Evolutionary conservation across 1,284 basidiomycete species (phyloP).

Genomic region (Ceratorhiza oryzae-sativae): DNA sequence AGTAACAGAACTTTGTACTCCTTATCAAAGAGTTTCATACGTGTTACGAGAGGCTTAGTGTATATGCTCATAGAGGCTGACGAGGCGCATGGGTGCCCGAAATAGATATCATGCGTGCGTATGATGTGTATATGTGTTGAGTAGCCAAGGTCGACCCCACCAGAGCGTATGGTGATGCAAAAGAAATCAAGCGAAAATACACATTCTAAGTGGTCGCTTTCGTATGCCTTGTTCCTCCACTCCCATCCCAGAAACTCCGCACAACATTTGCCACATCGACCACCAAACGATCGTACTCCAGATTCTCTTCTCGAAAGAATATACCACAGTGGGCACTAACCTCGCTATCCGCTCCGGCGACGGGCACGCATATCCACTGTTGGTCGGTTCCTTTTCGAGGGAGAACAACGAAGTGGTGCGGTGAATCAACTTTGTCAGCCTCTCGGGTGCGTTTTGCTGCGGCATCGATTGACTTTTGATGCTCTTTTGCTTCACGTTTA

Average conservation of each 20-base stretch:
- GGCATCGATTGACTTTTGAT: conserved; percentile 31
- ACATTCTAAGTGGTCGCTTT: conserved; percentile 3
- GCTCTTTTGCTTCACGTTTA: conserved; percentile 37
- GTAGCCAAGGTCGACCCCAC: not conserved
- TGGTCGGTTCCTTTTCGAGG: conserved; percentile 46
- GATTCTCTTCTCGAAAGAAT: conserved; percentile 60
- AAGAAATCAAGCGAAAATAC: not conserved
- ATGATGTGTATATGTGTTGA: not conserved
- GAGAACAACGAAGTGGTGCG: conserved; percentile 60
- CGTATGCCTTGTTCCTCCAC: conserved; percentile 21
- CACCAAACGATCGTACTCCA: conserved; percentile 59
- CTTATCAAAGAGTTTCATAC: not conserved
- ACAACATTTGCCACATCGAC: conserved; percentile 56
- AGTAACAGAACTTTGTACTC: not conserved
- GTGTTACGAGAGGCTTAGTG: not conserved
- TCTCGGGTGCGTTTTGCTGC: conserved; percentile 31
- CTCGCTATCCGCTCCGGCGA: conserved; percentile 60
- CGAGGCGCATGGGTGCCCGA: not conserved
- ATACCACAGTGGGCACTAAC: conserved; percentile 63
- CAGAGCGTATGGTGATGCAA: not conserved
- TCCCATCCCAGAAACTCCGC: conserved; percentile 26
- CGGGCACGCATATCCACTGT: conserved; percentile 58
- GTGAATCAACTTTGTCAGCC: conserved; percentile 26
- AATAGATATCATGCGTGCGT: not conserved
- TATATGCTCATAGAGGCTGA: not conserved